Base-by-base conservation (phyloP, 495 filamentous ascomycete species). In the Aspergillus affinis region DNA sequence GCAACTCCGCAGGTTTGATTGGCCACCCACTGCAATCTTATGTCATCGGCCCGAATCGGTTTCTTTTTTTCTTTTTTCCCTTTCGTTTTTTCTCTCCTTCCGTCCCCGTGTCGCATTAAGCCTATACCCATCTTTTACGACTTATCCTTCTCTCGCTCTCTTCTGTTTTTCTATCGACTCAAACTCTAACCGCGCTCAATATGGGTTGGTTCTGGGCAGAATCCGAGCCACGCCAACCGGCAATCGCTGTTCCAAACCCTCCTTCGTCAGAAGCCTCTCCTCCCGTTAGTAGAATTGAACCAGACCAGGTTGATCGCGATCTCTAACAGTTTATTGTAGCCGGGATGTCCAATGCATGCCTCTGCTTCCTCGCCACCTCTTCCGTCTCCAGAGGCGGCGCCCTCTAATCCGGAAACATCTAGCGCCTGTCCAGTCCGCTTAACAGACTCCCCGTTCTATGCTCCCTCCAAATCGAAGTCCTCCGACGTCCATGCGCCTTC, bases 201-300 rank as follows among this genome's bases (percentile, higher is more conserved):
- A 97, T 98, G 94, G 94, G 94, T 62, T 98, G 95, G 95, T 98
- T 98, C 66, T 98, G 94, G 94, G 90, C 92, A 75, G 92, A 98
- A 63, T 70, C 84, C 50, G 71, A 70, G 61, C 73, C 71, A 57
- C 78, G 72, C 29, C 55, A 69, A 50, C 64, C 50, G 15, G 50
- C 67, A 49, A 69, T 83, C 20, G 61, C 74, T 61, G 74, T 78
- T 48, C 75, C 81, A 32, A 81, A 75, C 64, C 72, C 71, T 55
- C 65, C 70, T 49, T 64, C 65, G 53, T 67, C 76, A 17, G 70
- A 75, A 64, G 70, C 63, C 51, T 57, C 72, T 70, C 88, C 86
- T 70, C 91, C 93, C 30, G 92, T 96, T 84, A 75, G 88, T 81
- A 62, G 6, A n/a, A 48, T 47, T 49, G 51, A 53, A 21, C 30